Evolutionary conservation across 345 rosid genomes (phyloP).

Genomic region (Gossypium anomalum): DNA sequence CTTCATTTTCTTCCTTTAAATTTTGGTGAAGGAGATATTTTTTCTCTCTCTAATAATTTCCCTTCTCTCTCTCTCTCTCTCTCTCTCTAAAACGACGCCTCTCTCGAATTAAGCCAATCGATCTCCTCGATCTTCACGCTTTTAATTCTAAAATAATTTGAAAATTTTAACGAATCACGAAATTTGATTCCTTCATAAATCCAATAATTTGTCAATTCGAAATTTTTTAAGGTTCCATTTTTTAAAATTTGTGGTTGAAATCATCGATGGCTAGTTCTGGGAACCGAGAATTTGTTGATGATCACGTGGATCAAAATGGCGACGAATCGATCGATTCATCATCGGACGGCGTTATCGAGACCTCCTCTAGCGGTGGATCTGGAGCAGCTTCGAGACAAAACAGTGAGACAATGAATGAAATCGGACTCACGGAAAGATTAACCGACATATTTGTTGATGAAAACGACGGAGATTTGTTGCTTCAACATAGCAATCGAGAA

Average conservation of each 20-base stretch:
- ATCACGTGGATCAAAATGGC: slow-evolving; percentile 32
- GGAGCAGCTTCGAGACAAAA: slow-evolving; percentile 18
- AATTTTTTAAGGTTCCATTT: not conserved
- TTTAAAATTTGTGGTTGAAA: slow-evolving; percentile 13
- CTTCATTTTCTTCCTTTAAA: too few species aligned
- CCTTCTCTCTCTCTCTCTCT: not conserved
- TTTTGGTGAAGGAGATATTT: not conserved
- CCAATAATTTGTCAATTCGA: not conserved
- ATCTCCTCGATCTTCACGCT: not conserved
- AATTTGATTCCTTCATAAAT: slow-evolving; percentile 4
- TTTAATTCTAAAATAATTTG: not conserved
- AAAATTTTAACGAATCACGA: not conserved
- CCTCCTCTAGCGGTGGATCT: slow-evolving; percentile 36
- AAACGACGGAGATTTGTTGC: slow-evolving; percentile 60
- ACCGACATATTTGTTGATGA: slow-evolving; percentile 42
- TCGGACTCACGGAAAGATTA: slow-evolving; percentile 52
- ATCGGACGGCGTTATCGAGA: slow-evolving; percentile 28
- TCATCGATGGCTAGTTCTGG: slow-evolving; percentile 48
- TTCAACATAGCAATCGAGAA: slow-evolving; percentile 57
- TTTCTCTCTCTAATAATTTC: not conserved
- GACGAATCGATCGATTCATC: slow-evolving; percentile 33
- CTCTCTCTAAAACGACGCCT: not conserved
- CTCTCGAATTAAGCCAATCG: not conserved
- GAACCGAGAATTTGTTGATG: slow-evolving; percentile 38
- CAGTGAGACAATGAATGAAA: slow-evolving; percentile 24